A percentile compares a stretch with the other conserved stretches of the same genome.
These are phyloP conservation scores for Diplosphaera chodatii DNA, from an alignment of 139 green algal species.

Conservation along the genomic window DNA sequence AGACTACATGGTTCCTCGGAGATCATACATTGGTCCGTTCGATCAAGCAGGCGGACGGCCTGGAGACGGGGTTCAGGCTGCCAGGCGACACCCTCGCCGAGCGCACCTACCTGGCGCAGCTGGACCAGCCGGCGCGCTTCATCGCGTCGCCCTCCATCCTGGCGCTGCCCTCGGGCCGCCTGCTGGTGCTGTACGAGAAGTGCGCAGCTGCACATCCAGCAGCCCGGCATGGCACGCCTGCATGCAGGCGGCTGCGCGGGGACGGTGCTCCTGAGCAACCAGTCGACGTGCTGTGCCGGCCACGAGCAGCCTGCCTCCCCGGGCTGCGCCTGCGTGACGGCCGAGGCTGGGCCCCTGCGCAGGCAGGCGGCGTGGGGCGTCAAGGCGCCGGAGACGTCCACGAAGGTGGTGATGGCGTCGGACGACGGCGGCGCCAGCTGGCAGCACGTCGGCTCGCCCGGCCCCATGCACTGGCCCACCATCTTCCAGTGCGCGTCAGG, in stretches of 20 bases:
- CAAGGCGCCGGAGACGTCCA: constrained; percentile 4
- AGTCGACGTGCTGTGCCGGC: too few species aligned
- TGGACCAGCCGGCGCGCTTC: constrained; percentile 12
- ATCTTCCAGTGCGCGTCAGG: background rate
- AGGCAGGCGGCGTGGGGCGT: constrained; percentile 14
- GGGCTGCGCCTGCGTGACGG: too few species aligned
- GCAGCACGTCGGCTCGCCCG: constrained; percentile 7
- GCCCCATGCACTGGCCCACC: constrained; percentile 20
- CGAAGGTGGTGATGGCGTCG: constrained; percentile 14
- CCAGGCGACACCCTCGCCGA: background rate
- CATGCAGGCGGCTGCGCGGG: too few species aligned
- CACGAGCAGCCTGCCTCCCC: too few species aligned
- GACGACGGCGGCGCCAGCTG: constrained; percentile 21
- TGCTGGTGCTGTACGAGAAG: constrained; percentile 17
- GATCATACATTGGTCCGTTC: too few species aligned
- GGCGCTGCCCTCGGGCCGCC: constrained; percentile 10
- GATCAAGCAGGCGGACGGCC: background rate
- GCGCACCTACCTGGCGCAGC: background rate
- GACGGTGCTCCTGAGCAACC: too few species aligned
- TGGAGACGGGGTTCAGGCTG: background rate
- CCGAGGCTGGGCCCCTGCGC: too few species aligned
- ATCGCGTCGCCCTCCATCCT: constrained; percentile 13
- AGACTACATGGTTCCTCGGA: too few species aligned
- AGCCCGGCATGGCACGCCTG: too few species aligned
- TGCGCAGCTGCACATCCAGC: background rate